Percentiles rank a stretch among this genome's conserved stretches.
These are phyloP conservation scores for Amoebophrya sp. DNA, from an alignment of 169 alveolate species.

Conservation along the genomic window DNA sequence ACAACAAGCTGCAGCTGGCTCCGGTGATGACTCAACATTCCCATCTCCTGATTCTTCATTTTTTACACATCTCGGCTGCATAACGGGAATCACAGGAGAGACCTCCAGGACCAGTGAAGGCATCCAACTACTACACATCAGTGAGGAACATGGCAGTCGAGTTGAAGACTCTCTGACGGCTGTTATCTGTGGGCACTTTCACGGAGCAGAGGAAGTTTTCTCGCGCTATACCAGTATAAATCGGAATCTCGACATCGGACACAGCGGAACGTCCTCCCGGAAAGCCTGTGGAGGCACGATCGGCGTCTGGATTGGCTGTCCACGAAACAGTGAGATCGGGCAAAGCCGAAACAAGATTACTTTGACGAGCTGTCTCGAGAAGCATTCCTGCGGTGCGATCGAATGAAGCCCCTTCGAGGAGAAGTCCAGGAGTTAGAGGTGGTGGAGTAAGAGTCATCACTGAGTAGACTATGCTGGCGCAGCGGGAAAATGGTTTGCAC, in stretches of 20 bases:
- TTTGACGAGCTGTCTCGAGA: neutral
- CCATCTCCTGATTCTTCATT: too few relatives aligned
- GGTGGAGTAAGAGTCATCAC: too few relatives aligned
- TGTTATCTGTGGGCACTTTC: neutral
- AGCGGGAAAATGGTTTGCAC: too few relatives aligned
- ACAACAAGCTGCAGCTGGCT: too few relatives aligned
- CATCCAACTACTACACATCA: neutral
- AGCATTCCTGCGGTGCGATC: neutral
- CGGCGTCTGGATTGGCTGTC: too few relatives aligned
- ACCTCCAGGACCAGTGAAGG: too few relatives aligned
- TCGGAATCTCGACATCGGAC: neutral
- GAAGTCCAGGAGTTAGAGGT: too few relatives aligned
- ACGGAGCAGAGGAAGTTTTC: slow-evolving; percentile 8
- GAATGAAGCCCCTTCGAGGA: neutral
- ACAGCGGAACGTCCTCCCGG: neutral
- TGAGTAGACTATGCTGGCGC: too few relatives aligned
- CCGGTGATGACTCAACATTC: too few relatives aligned
- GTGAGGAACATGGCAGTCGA: neutral
- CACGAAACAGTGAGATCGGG: neutral
- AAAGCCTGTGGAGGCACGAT: too few relatives aligned
- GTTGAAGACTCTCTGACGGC: neutral
- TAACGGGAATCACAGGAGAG: too few relatives aligned
- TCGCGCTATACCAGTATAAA: neutral
- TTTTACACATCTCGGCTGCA: too few relatives aligned
- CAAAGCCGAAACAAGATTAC: neutral